Evolutionary conservation across 345 rosid species (phyloP).

Genomic region (Populus alba): DNA sequence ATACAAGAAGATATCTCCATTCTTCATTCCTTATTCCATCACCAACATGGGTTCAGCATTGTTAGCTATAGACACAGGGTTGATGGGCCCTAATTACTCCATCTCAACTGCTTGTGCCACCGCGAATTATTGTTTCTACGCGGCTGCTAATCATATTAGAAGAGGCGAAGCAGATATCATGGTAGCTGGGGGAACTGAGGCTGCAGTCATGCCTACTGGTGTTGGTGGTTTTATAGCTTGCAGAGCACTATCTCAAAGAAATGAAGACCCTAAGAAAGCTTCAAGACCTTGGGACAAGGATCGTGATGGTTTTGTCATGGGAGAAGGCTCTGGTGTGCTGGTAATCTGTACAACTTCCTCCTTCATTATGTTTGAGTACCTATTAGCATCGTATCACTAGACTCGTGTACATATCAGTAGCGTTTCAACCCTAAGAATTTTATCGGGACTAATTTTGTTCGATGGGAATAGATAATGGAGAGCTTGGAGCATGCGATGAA

Average conservation of each 20-base stretch:
- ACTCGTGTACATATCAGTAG: not conserved
- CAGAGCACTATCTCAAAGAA: conserved; percentile 60
- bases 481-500: conserved; percentile 67
- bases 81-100: conserved; percentile 70
- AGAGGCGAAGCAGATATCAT: conserved; percentile 62
- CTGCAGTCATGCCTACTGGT: conserved; percentile 47
- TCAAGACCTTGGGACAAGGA: conserved; percentile 68
- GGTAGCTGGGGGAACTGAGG: conserved; percentile 69
- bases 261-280: conserved; percentile 48
- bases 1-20: conserved; percentile 56
- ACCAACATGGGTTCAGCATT: conserved; percentile 67
- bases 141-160: conserved; percentile 62
- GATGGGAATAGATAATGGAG: conserved; percentile 48
- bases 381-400: not conserved
- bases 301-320: conserved; percentile 72
- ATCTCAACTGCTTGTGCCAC: conserved; percentile 67
- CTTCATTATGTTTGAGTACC: not conserved
- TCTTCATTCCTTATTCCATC: conserved; percentile 59
- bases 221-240: conserved; percentile 64
- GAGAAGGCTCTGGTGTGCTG: conserved; percentile 65
- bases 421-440: not conserved
- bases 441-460: not conserved
- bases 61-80: conserved; percentile 59
- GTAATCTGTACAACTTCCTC: conserved; percentile 18
- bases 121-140: conserved; percentile 57